Evolutionary conservation across 2,329 filamentous ascomycete species (phyloP).

Genomic region (Zarea fungicola): DNA sequence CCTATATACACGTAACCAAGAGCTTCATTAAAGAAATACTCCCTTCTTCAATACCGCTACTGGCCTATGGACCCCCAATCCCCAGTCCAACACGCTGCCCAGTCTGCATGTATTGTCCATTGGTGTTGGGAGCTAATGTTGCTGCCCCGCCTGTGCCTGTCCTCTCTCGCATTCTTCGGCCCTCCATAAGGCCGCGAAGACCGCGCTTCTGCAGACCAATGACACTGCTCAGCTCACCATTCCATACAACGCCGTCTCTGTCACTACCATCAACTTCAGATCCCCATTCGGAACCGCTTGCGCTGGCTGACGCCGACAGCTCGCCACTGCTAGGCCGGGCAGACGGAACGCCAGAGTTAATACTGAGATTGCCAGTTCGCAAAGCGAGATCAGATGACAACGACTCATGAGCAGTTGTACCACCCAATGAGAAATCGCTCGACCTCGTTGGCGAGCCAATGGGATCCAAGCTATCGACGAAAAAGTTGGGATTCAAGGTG

Average conservation of each 20-base stretch:
- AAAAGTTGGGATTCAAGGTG: slow-evolving; percentile 58
- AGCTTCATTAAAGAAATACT: slow-evolving; percentile 10
- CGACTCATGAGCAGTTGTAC: slow-evolving; percentile 25
- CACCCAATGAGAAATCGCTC: slow-evolving; percentile 29
- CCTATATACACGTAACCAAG: slow-evolving; percentile 12
- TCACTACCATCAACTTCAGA: slow-evolving; percentile 48
- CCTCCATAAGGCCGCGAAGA: slow-evolving; percentile 89
- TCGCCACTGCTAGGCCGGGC: slow-evolving; percentile 42
- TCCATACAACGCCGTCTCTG: slow-evolving; percentile 59
- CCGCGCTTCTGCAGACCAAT: slow-evolving; percentile 95
- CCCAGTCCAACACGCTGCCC: slow-evolving; percentile 45
- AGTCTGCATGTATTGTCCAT: slow-evolving; percentile 23
- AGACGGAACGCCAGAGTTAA: slow-evolving; percentile 40
- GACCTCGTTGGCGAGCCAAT: slow-evolving; percentile 30
- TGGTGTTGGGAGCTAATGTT: slow-evolving; percentile 27
- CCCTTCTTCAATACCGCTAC: slow-evolving; percentile 8
- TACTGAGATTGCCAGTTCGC: slow-evolving; percentile 37
- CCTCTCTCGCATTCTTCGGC: slow-evolving; percentile 75
- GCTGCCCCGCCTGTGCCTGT: slow-evolving; percentile 37
- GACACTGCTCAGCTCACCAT: slow-evolving; percentile 76
- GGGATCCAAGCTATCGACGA: slow-evolving; percentile 44
- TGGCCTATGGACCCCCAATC: slow-evolving; percentile 41
- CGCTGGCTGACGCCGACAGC: slow-evolving; percentile 44
- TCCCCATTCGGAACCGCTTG: slow-evolving; percentile 52
- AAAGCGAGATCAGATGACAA: slow-evolving; percentile 27